A percentile compares a stretch with the other conserved stretches of the same genome.
These are phyloP conservation scores for Neodidymelliopsis sp. DNA, from an alignment of 2,329 filamentous ascomycete species.

Conservation along the genomic window DNA sequence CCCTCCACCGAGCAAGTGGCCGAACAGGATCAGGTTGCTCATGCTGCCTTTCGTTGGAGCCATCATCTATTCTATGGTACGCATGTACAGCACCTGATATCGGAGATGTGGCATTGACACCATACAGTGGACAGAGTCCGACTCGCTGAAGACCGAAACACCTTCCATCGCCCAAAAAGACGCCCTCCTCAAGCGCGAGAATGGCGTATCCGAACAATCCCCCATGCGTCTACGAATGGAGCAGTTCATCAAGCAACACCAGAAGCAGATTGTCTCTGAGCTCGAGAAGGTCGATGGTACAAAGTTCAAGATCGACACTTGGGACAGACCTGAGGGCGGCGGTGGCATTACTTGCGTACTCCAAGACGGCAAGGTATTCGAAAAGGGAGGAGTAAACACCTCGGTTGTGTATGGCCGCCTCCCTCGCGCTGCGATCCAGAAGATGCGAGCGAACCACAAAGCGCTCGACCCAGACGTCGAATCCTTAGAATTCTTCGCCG, in stretches of 20 bases:
- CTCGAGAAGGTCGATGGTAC: constrained; percentile 85
- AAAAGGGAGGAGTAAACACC: constrained; percentile 96
- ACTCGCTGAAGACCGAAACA: constrained; percentile 59
- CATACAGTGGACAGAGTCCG: constrained; percentile 43
- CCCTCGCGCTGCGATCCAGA: constrained; percentile 79
- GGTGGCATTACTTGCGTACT: constrained; percentile 94
- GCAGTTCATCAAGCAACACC: constrained; percentile 91
- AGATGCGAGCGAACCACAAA: constrained; percentile 93
- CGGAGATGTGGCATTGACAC: constrained; percentile 4
- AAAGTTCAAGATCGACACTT: constrained; percentile 83
- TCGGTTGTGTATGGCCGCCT: constrained; percentile 93
- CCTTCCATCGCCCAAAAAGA: constrained; percentile 86
- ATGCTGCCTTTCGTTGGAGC: constrained; percentile 61
- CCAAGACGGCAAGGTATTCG: constrained; percentile 95
- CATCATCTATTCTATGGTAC: constrained; percentile 67
- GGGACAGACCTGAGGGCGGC: constrained; percentile 86
- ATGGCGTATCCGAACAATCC: constrained; percentile 75
- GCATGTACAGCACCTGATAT: constrained; percentile 6
- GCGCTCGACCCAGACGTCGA: constrained; percentile 81
- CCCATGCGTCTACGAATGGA: constrained; percentile 99
- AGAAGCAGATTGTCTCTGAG: constrained; percentile 83
- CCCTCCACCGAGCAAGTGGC: constrained; percentile 46
- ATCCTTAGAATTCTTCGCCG: constrained; percentile 91
- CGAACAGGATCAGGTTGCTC: constrained; percentile 53
- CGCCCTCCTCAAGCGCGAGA: constrained; percentile 78